Evolutionary conservation across 768 basidiomycete genomes (phyloP), one percentile per base, ranked within the genome.

Genomic region (Melanogaster broomeanus): DNA sequence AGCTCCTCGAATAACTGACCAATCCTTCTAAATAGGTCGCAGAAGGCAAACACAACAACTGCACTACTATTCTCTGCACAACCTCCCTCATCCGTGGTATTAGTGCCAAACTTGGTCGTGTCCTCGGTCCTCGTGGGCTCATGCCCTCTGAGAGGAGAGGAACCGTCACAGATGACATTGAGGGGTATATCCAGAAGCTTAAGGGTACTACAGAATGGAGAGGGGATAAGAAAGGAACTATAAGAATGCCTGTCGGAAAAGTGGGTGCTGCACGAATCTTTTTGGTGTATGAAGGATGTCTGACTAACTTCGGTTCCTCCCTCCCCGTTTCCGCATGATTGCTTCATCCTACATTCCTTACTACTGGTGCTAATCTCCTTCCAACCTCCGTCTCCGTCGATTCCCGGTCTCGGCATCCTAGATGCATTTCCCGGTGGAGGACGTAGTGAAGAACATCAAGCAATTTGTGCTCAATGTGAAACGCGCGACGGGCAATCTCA

Each of bases 111-210:
- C 78, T 98, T 3, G 94, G 84, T 68, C 73, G 90, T 73, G 72
- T 88, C 69, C 74, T 90, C 71, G 84, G 96, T 60, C 95, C 93
- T 37, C 83, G 91, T 46, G 96, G 96, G 49, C 73, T 98, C 40
- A 97, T 99, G 95, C 97, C 97, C 11, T 89, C 90, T 7, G 91
- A 88, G 55, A 85, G 94, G 67, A 81, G 94, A 51, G 97, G 97
- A 5, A 95, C 95, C 1, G 96, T 98, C 18, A 91, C 92, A 2
- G 90, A 93, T 44, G 92, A 98, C 53, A 77, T 98, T 37, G 85
- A 78, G 13, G 84, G 84, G 12, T 95, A 89, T 57, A 84, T 99
- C 50, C 78, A 82, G 59, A 82, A 83, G 43, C 79, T 96, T 31
- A 81, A 84, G 49, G 92, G 90, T 12, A 85, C 87, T 4, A 84